Base-by-base conservation (phyloP, 345 rosid species). In the Linum tenue region DNA sequence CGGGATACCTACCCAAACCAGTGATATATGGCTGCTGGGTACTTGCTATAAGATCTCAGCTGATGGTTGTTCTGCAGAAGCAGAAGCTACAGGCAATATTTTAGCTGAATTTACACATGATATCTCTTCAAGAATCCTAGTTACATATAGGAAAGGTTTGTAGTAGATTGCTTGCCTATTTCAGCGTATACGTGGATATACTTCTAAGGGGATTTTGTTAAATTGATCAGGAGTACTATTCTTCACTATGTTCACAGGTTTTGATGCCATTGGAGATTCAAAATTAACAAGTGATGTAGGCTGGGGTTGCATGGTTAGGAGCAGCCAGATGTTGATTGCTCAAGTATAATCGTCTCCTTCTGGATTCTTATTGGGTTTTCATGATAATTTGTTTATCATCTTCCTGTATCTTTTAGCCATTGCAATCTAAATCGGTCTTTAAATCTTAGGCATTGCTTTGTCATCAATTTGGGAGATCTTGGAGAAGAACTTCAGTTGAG, bases 231-330 rank as follows among this genome's bases (percentile, higher is more conserved):
- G 51, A 14, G 14, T 4, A 48, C 53, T 48, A 48, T 48, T 48
- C 53, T 48, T 48, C 11, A 5, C 53, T 48, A 2, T 65, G 16
- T 63, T 37, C 62, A 59, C 77, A 92, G 98, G 96, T 62, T 94
- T 90, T 82, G 84, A 82, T 68, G 78, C 90, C 17, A 78, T 90
- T 69, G 90, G 75, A 65, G 85, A 81, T 71, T 77, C 95, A 48
- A 81, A 81, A 56, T 71, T 77, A 62, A 84, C 87, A 2, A 90
- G 85, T 73, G 99, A 94, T 75, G 92, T 74, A 9, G 71, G 77
- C 64, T 94, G 99, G 99, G 97, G 99, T 67, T 94, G 99, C 85
- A 94, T 94, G 99, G 79, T 90, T 58, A 84, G 99, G 62, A 90
- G 99, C 76, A 83, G 99, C 77, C 99, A 94, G 81, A 94, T 94